A percentile compares a stretch with the other conserved stretches of the same genome.
These are phyloP conservation scores for Volvox africanus DNA, from an alignment of 139 green algal genomes.

Conservation along the genomic window DNA sequence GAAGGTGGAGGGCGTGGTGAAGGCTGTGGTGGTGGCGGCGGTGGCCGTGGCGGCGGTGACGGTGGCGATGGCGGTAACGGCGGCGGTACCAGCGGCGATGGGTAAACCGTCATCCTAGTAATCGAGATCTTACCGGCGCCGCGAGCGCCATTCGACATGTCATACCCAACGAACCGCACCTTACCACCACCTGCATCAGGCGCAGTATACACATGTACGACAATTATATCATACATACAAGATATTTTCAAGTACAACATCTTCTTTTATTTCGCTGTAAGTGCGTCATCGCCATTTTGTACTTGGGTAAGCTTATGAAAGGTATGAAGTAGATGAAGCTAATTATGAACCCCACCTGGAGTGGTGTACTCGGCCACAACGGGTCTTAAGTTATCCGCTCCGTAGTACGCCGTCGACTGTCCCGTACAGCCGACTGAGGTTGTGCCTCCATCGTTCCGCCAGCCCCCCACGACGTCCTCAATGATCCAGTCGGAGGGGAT, in stretches of 20 bases:
- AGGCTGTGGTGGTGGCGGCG: not conserved
- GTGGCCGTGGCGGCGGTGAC: not conserved
- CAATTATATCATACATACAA: no score
- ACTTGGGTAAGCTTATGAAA: no score
- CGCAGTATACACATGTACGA: no score
- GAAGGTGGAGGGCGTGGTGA: not conserved
- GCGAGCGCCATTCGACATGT: constrained; percentile 12
- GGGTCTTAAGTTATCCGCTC: not conserved
- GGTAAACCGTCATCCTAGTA: not conserved
- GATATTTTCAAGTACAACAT: no score
- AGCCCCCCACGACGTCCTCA: not conserved
- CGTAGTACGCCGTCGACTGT: not conserved
- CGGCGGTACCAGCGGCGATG: not conserved
- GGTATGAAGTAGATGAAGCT: no score
- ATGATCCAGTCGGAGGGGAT: not conserved
- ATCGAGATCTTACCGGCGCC: not conserved
- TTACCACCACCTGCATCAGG: not conserved
- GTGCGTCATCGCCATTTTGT: no score
- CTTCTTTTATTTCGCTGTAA: no score
- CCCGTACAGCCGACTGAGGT: not conserved
- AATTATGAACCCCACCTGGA: not conserved
- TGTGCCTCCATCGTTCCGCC: not conserved
- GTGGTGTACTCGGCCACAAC: not conserved
- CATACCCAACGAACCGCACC: constrained; percentile 28
- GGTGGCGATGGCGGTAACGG: constrained; percentile 28